Conservation (phyloP, 2,329 filamentous ascomycete genomes). For the Aspergillus sp. region DNA sequence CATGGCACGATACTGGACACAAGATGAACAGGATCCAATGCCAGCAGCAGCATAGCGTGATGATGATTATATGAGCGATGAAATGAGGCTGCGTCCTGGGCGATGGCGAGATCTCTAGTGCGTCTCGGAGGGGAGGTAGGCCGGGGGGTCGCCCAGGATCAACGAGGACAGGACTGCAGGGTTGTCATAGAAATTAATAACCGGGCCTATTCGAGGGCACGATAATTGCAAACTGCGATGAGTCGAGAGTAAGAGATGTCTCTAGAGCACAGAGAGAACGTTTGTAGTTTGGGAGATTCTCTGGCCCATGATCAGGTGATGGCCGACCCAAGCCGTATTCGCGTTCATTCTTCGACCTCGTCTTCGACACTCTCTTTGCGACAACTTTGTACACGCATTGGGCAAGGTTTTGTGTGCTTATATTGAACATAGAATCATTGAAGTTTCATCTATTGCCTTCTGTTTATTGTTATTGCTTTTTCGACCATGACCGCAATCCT, state of each 20-base stretch:
- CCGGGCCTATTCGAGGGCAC: no score
- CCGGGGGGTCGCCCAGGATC: no score
- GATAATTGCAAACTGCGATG: no score
- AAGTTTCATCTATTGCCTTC: neutral
- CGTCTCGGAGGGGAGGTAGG: no score
- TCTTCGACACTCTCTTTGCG: neutral
- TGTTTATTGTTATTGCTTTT: neutral
- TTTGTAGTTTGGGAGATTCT: no score
- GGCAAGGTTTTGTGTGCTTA: neutral
- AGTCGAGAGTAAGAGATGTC: no score
- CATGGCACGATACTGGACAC: neutral
- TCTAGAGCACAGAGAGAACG: no score
- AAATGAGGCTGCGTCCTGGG: neutral
- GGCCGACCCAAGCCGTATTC: no score
- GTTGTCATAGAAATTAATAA: no score
- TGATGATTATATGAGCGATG: conserved; percentile 6
- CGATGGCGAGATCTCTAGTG: conserved; percentile 1
- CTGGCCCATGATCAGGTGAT: no score
- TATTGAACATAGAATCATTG: neutral
- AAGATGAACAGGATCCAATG: conserved; percentile 1
- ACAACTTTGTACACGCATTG: neutral
- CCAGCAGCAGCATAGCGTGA: conserved; percentile 12
- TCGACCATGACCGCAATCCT: conserved; percentile 9
- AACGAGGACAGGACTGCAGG: no score
- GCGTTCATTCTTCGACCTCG: neutral